Evolutionary conservation across 805 yeast genomes (phyloP), one percentile per base, ranked within the genome.

Genomic region (Torulaspora franciscae): DNA sequence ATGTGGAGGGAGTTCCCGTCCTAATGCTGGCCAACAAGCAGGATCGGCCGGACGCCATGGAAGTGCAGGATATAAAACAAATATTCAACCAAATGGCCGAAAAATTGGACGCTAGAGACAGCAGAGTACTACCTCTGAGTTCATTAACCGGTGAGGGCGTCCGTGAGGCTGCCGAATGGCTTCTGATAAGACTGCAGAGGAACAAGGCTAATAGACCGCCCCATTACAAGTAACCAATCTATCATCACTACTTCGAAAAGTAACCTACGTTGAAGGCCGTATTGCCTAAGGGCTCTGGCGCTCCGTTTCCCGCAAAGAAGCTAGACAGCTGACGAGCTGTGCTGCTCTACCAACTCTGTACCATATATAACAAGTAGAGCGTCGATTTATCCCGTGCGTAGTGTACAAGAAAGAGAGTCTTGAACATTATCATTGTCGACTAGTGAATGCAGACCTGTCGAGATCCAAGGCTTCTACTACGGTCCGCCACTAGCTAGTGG

Each of bases 11-110:
- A 25, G 83, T 89, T 13, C 99, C 98, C 1, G 80, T 91, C 7
- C 71, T 91, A 46, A 91, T 91, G 96, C 72, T 91, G 58, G 98
- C 97, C 6, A 91, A 93, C 64, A 93, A 93, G 63, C 96, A 90
- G 68, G 98, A 93, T 60, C 63, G 80, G 28, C 79, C 77, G 45
- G 81, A 78, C 39, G 76, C 81, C 47, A 66, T 85, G 65, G 91
- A 84, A 60, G 81, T 85, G 14, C 85, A 80, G 53, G 84, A 85
- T 65, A 75, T 93, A 60, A 82, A 91, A 71, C 77, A 93, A 75
- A 69, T 91, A 53, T 76, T 91, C 73, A 80, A 93, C 70, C 73
- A 83, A 61, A 77, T 85, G 58, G 85, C 96, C 41, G 82, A 85
- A 72, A 80, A 82, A 58, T 68, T 91, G 57, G 84, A 85, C 57